Evolutionary conservation across 202 grass and related monocot species (phyloP).

Genomic region (Digitaria exilis): DNA sequence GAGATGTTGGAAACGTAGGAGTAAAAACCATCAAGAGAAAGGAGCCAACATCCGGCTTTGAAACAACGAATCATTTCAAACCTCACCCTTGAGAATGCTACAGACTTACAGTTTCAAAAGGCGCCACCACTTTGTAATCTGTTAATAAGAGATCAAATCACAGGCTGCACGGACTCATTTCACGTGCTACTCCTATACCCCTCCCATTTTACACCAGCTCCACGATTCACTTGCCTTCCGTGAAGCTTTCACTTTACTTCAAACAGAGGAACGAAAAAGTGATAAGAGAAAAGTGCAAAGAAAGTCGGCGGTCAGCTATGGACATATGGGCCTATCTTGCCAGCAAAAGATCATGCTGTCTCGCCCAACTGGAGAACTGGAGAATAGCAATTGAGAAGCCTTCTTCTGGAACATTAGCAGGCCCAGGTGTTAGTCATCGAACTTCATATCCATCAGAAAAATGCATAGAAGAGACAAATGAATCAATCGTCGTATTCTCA

Average conservation of each 20-base stretch:
- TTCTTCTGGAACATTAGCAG: slow-evolving; percentile 30
- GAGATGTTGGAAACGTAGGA: neutral
- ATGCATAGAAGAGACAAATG: slow-evolving; percentile 30
- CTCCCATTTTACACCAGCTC: slow-evolving; percentile 11
- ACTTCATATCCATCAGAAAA: slow-evolving; percentile 46
- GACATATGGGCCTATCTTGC: slow-evolving; percentile 52
- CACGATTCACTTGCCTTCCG: slow-evolving; percentile 34
- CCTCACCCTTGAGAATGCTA: slow-evolving; percentile 34
- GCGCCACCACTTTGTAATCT: slow-evolving; percentile 24
- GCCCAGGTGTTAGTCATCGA: slow-evolving; percentile 42
- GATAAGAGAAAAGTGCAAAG: slow-evolving; percentile 40
- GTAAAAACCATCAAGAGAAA: neutral
- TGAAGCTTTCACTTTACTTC: slow-evolving; percentile 35
- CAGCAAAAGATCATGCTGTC: slow-evolving; percentile 25
- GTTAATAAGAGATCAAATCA: slow-evolving; percentile 28
- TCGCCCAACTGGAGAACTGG: slow-evolving; percentile 28
- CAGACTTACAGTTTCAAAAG: slow-evolving; percentile 21
- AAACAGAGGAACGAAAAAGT: slow-evolving; percentile 24
- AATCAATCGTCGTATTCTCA: slow-evolving; percentile 47
- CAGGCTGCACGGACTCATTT: slow-evolving; percentile 24
- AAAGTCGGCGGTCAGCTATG: slow-evolving; percentile 59
- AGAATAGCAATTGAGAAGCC: slow-evolving; percentile 29
- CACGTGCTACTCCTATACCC: slow-evolving; percentile 17
- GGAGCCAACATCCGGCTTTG: neutral
- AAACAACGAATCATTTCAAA: slow-evolving; percentile 47